These are phyloP conservation scores for Rhizopus arrhizus DNA, from an alignment of 371 early-diverging fungal genomes.

Conservation along the genomic window DNA sequence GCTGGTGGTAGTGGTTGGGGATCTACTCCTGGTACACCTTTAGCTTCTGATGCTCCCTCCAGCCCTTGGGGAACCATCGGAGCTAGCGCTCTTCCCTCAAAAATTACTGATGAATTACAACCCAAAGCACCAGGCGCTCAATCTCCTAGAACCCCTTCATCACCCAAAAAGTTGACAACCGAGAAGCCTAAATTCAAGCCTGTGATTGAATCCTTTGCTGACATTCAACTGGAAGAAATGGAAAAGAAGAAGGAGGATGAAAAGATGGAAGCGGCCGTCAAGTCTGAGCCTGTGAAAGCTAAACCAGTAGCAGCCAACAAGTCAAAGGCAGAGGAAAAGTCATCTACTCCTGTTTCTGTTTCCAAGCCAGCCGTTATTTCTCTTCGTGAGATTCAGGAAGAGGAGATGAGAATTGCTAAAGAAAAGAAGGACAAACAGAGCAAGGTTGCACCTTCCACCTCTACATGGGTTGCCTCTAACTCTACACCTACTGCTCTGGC, in stretches of 20 bases:
- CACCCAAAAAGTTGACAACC: slow-evolving; percentile 24
- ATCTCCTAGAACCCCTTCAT: slow-evolving; percentile 34
- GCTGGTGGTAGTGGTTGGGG: slow-evolving; percentile 34
- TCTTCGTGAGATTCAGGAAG: slow-evolving; percentile 53
- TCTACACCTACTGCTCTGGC: slow-evolving; percentile 2
- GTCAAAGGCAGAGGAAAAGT: neutral
- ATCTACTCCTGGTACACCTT: slow-evolving; percentile 48
- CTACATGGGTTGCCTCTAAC: slow-evolving; percentile 14
- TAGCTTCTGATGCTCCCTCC: slow-evolving; percentile 35
- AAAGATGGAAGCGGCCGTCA: neutral
- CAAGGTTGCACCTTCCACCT: neutral
- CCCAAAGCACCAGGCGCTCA: slow-evolving; percentile 37
- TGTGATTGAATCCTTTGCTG: slow-evolving; percentile 27
- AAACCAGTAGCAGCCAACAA: neutral
- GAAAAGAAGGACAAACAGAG: slow-evolving; percentile 34
- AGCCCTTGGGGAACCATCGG: slow-evolving; percentile 41
- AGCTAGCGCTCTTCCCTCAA: slow-evolving; percentile 32
- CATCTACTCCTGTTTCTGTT: neutral
- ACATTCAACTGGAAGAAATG: slow-evolving; percentile 26
- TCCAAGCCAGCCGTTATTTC: slow-evolving; percentile 29
- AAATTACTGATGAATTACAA: slow-evolving; percentile 36
- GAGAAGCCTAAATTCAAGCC: slow-evolving; percentile 17
- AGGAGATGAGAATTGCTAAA: slow-evolving; percentile 47
- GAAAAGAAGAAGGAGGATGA: slow-evolving; percentile 5
- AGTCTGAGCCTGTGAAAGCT: neutral